Conservation (phyloP, 768 basidiomycete genomes). For the Cystofilobasidium bisporidii region DNA sequence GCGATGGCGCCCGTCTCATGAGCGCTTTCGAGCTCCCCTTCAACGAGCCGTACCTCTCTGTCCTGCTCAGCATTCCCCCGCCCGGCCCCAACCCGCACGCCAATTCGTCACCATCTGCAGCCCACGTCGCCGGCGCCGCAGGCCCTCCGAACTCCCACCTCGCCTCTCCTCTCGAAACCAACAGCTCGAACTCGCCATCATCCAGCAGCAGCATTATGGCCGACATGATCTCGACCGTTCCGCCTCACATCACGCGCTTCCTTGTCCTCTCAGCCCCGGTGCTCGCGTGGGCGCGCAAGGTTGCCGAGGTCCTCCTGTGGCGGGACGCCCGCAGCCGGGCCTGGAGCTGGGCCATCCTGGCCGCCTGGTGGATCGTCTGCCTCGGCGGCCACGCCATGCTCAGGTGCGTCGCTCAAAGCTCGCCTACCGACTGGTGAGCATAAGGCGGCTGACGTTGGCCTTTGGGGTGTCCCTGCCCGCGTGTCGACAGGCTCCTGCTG, state of each 20-base stretch:
- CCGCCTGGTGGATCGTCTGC: constrained; percentile 35
- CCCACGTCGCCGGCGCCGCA: not conserved
- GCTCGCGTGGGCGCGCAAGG: constrained; percentile 22
- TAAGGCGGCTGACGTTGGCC: not conserved
- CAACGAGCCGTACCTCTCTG: constrained; percentile 6
- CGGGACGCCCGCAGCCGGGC: constrained; percentile 29
- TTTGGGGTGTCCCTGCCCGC: not conserved
- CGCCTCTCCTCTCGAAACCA: not conserved
- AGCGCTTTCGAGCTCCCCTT: constrained; percentile 9
- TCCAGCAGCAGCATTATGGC: constrained; percentile 8
- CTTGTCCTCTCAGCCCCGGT: constrained; percentile 33
- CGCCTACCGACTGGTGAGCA: not conserved
- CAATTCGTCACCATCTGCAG: not conserved
- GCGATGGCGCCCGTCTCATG: not conserved
- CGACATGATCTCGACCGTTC: constrained; percentile 34
- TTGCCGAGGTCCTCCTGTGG: constrained; percentile 35
- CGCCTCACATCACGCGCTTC: constrained; percentile 34
- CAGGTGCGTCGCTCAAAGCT: constrained; percentile 30
- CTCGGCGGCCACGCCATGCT: constrained; percentile 30
- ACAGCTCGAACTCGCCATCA: not conserved
- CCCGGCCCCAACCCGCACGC: not conserved
- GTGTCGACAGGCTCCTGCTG: constrained; percentile 20
- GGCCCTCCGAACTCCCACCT: not conserved
- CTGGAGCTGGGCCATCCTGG: constrained; percentile 32
- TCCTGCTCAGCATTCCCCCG: not conserved